phyloP scores from a whole-genome alignment of 2,329 filamentous ascomycete species.

The Cyclaneusma minus region DNA sequence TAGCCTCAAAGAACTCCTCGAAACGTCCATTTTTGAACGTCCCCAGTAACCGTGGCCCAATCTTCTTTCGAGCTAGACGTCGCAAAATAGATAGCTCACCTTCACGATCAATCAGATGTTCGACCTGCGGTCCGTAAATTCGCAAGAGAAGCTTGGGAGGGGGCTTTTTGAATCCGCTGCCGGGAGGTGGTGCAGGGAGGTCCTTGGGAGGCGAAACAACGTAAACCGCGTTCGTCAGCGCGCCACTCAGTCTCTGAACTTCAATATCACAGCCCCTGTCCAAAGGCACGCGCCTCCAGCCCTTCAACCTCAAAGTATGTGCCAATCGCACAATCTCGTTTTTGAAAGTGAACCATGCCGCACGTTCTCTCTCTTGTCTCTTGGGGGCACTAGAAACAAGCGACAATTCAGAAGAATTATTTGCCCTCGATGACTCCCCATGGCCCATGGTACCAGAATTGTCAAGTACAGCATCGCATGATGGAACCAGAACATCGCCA shows the following conservation, averaged over 20 bases:
- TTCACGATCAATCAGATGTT: constrained; percentile 88
- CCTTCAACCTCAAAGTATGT: constrained; percentile 79
- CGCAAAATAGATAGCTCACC: constrained; percentile 76
- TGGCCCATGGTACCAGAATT: constrained; percentile 82
- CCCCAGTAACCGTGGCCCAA: constrained; percentile 78
- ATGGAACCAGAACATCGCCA: constrained; percentile 67
- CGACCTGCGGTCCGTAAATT: constrained; percentile 88
- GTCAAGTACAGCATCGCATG: constrained; percentile 71
- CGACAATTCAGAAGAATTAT: constrained; percentile 19
- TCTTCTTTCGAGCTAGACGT: constrained; percentile 78
- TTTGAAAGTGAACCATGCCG: constrained; percentile 78
- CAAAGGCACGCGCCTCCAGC: constrained; percentile 73
- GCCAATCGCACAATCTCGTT: constrained; percentile 78
- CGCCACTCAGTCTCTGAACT: constrained; percentile 71
- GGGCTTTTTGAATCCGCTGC: constrained; percentile 21
- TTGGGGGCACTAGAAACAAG: constrained; percentile 24
- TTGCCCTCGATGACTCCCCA: constrained; percentile 31
- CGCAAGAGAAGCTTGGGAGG: constrained; percentile 63
- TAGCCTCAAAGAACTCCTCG: constrained; percentile 83
- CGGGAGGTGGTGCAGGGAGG: constrained; percentile 25
- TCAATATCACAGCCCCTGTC: constrained; percentile 52
- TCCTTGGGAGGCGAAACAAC: constrained; percentile 71
- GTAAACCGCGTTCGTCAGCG: constrained; percentile 91
- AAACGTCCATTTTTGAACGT: constrained; percentile 93
- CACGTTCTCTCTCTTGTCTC: constrained; percentile 48